Base-by-base conservation (phyloP, 2,329 filamentous ascomycete species). In the Metarhizium album region DNA sequence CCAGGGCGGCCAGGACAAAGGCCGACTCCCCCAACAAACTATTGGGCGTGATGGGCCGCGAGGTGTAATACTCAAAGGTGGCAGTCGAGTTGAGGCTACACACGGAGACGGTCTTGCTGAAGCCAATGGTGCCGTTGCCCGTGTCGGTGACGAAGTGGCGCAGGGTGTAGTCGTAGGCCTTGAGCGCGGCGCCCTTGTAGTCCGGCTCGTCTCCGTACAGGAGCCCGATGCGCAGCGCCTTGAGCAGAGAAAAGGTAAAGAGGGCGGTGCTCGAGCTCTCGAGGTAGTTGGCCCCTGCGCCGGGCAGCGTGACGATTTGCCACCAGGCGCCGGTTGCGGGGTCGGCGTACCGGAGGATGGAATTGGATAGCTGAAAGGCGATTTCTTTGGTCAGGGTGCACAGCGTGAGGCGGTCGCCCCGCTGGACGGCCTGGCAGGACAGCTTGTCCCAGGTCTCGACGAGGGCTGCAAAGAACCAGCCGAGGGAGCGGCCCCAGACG, bases 181-280 rank as follows among this genome's bases (percentile, higher is more conserved):
- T 29, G 7, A 29, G 11, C 27, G 27, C 27, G 11, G 27, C 27
- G 11, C 27, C 11, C 11, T 29, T 29, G 11, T 29, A 29, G 11
- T 29, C 27, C 27, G 46, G 37, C 47, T 58, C 40, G 2, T 27
- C 13, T 8, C 37, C 18, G 9, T 16, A 5, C 4, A 56, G 14
- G 7, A 55, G 43, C 4, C 55, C 49, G 8, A 50, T 50, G 4
- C 55, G 49, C 7, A 40, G 11, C 5, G 45, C 51, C 31, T 59
- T 55, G 6, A 67, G 46, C 7, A 48, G 13, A 43, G n/a, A 62
- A 50, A 76, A 79, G 0, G 71, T 67, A 56, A 80, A 82, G 73
- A 83, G 78, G 3, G 76, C 78, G 2, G 74, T 75, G 7, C 72
- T 79, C 31, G 76, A 79, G 33, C 74, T 76, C 64, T 83, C 77